Conservation (phyloP, 805 yeast genomes). For the Wickerhamiella sorbophila region DNA sequence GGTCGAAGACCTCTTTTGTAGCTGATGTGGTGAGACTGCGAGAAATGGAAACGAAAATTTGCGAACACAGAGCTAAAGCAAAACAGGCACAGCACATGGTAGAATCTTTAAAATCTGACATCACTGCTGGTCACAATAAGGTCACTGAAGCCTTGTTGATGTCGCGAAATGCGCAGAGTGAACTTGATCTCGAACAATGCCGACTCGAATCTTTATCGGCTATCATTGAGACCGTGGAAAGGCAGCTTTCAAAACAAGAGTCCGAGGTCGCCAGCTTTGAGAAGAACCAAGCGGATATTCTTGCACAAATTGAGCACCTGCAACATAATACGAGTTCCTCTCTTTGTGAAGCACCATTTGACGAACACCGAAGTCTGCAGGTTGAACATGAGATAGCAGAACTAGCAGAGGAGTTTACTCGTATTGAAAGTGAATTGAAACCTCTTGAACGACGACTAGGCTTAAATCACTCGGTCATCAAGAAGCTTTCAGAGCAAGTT, state of each 20-base stretch:
- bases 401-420: no score
- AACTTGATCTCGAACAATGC: not conserved
- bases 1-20: not conserved
- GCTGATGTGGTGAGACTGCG: not conserved
- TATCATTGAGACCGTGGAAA: not conserved
- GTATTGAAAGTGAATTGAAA: no score
- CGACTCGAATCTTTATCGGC: not conserved
- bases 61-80: not conserved
- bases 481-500: no score
- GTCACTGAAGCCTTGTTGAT: conserved; percentile 35
- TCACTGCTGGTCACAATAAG: conserved; percentile 33
- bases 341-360: no score
- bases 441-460: no score
- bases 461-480: no score
- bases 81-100: not conserved
- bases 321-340: no score
- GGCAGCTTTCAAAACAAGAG: not conserved
- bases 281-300: not conserved
- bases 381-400: no score
- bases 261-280: not conserved
- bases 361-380: no score
- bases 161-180: not conserved
- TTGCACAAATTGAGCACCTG: not conserved
- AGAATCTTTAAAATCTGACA: not conserved
- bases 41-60: not conserved